Conservation (phyloP, 202 grass and related monocot genomes). For the Cymbopogon flexuosus region DNA sequence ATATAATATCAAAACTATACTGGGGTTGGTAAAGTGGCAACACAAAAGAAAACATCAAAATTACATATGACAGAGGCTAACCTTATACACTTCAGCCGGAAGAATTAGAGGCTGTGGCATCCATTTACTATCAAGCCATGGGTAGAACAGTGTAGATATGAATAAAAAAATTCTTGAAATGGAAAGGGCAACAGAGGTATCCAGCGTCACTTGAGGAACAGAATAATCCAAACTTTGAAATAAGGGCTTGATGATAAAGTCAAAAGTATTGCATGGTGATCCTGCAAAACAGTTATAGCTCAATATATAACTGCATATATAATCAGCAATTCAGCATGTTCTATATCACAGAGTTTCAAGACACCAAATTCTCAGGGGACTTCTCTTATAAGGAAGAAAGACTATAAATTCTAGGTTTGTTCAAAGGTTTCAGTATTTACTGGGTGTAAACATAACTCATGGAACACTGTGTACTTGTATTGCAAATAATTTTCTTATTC, state of each 20-base stretch:
- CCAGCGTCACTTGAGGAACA: conserved; percentile 46
- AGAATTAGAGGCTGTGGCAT: conserved; percentile 73
- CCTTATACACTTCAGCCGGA: conserved; percentile 97
- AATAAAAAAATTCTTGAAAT: conserved; percentile 60
- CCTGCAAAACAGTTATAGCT: conserved; percentile 42
- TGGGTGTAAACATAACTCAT: background rate
- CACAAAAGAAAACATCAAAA: background rate
- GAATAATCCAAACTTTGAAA: conserved; percentile 73
- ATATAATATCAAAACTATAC: background rate
- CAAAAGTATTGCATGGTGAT: conserved; percentile 64
- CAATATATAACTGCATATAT: background rate
- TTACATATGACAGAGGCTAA: conserved; percentile 14
- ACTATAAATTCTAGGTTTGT: background rate
- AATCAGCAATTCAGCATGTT: background rate
- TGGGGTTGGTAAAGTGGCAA: background rate
- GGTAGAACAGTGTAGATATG: conserved; percentile 55
- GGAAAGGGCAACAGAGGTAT: conserved; percentile 51
- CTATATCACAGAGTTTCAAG: background rate
- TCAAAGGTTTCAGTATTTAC: conserved; percentile 5
- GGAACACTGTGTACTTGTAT: background rate
- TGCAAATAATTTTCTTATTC: background rate
- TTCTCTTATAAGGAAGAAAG: background rate
- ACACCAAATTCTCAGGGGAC: background rate
- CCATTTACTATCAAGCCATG: conserved; percentile 73
- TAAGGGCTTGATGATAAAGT: conserved; percentile 71